Base-by-base conservation (phyloP, 2,329 filamentous ascomycete genomes). In the Cladobotryum protrusum region DNA sequence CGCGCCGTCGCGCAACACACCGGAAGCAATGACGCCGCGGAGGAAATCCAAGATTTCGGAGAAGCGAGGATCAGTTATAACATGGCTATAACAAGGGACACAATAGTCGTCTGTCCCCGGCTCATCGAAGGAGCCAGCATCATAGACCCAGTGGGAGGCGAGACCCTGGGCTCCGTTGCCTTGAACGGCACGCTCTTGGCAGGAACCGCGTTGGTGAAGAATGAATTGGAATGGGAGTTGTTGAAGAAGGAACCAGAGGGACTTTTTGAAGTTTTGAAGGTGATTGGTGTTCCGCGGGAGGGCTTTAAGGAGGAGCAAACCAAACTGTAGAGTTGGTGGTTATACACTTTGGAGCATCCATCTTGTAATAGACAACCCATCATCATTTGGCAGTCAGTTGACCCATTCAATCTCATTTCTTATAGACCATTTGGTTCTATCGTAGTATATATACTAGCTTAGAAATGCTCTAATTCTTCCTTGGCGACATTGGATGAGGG, bases 101-200 rank as follows among this genome's bases (percentile, higher is more conserved):
- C 67, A 1, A 71, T 85, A 61, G 77, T 77, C 0, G 52, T 85
- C 1, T 75, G 75, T 52, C 82, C 82, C 1, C 69, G 82, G 2
- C 56, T 71, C 2, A 69, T 73, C 0, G 81, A 84, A 58, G 80
- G 81, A 0, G 62, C 62, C 1, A 56, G 59, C 15, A 57, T 69
- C 2, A 54, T 64, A 4, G 56, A 50, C 3, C 49, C 60, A 33
- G 55, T 64, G 44, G 60, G 64, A 1, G 59, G 67, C 1, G 55
- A 63, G 8, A 61, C 70, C 2, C 57, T 72, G 2, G 78, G 78
- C 0, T 62, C 58, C 19, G 51, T 82, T 32, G 67, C 76, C 15
- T 64, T 85, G 33, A 85, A 85, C 48, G 82, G 82, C 3, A 84
- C 82, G 0, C 63, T 85, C n/a, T 62, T 85, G 54, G 82, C 81